Percentiles rank a stretch among this genome's conserved stretches.
These are phyloP conservation scores for Boletus smithii DNA, from an alignment of 1,284 basidiomycete genomes.

Conservation along the genomic window DNA sequence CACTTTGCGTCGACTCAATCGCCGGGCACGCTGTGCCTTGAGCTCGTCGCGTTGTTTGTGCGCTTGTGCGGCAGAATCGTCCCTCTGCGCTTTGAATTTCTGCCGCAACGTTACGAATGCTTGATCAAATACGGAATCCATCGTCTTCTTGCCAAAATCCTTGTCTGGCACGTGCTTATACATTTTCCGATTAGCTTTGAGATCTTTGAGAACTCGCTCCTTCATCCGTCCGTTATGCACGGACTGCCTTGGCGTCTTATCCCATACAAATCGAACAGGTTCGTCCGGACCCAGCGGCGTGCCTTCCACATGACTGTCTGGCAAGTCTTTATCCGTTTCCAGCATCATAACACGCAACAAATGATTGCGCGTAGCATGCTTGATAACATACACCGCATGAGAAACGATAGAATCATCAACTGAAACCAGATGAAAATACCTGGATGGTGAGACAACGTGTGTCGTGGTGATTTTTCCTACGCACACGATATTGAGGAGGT, in stretches of 20 bases:
- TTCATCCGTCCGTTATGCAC: constrained; percentile 70
- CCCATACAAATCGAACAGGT: constrained; percentile 72
- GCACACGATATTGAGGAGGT: constrained; percentile 35
- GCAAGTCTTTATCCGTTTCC: constrained; percentile 53
- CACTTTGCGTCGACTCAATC: constrained; percentile 55
- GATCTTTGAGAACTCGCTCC: constrained; percentile 53
- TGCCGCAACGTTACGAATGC: constrained; percentile 64
- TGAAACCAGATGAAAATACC: constrained; percentile 35
- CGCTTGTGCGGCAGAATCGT: constrained; percentile 41
- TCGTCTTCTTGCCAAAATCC: constrained; percentile 60
- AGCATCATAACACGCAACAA: constrained; percentile 56
- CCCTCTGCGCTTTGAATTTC: constrained; percentile 59
- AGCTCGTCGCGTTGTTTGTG: constrained; percentile 51
- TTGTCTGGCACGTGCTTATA: constrained; percentile 62
- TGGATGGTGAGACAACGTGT: constrained; percentile 62
- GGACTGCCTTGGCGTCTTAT: constrained; percentile 68
- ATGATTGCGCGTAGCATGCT: constrained; percentile 70
- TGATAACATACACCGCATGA: constrained; percentile 12
- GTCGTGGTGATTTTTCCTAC: constrained; percentile 58
- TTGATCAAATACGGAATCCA: constrained; percentile 66
- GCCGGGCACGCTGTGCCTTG: constrained; percentile 58
- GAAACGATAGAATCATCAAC: neutral
- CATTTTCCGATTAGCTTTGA: constrained; percentile 49
- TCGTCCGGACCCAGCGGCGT: constrained; percentile 40
- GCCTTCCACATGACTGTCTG: constrained; percentile 58